A percentile compares a stretch with the other conserved stretches of the same genome.
Conservation (phyloP, 2,329 filamentous ascomycete genomes). For the Gaeumannomyces tritici region DNA sequence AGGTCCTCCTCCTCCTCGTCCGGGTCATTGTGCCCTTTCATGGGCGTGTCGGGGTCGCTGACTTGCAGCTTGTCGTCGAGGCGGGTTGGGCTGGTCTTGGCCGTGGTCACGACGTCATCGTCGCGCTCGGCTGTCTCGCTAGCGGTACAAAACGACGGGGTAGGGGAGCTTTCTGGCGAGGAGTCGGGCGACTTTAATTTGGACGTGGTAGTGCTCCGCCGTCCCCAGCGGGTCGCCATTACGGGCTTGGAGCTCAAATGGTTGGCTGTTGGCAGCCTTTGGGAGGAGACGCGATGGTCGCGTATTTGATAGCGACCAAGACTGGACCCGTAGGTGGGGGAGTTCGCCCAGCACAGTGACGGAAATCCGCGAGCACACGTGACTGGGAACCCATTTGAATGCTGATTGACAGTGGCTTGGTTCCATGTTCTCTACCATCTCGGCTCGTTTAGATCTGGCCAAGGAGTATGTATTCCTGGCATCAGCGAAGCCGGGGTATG, state of each 20-base stretch:
- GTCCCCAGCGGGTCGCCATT: background rate
- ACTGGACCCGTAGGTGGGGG: background rate
- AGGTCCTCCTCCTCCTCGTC: background rate
- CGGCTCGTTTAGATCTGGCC: too few species aligned
- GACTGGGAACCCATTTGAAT: too few species aligned
- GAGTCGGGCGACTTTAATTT: background rate
- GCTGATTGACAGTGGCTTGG: too few species aligned
- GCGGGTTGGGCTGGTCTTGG: background rate
- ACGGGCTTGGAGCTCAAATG: background rate
- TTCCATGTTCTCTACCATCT: too few species aligned
- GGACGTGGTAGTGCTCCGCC: background rate
- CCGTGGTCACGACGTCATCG: background rate
- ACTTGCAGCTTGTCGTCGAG: background rate
- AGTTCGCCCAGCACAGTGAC: background rate
- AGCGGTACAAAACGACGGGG: constrained; percentile 1
- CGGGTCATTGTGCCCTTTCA: background rate
- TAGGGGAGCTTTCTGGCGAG: background rate
- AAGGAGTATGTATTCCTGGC: too few species aligned
- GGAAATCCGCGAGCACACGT: background rate
- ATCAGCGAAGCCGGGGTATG: too few species aligned
- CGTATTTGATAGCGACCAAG: background rate
- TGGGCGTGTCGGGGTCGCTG: background rate
- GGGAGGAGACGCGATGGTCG: background rate
- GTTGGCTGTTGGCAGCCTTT: background rate
- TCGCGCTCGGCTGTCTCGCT: constrained; percentile 1